phyloP scores from a whole-genome alignment of 2,329 filamentous ascomycete species.

The Botrytis squamosa region DNA sequence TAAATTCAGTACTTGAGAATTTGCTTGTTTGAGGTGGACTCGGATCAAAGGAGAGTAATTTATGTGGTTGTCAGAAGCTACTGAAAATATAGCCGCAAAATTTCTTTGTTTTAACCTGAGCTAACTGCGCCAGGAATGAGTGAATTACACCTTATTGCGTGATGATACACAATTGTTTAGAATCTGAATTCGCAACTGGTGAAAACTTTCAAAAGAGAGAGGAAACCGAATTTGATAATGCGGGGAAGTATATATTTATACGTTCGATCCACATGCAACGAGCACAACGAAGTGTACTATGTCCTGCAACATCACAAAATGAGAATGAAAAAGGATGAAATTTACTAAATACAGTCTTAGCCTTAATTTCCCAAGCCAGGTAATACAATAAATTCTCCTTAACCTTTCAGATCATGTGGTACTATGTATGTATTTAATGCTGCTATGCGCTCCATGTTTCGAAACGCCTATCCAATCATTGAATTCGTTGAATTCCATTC shows the following conservation, averaged over 20 bases:
- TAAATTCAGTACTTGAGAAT: not conserved
- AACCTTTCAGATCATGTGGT: conserved; percentile 14
- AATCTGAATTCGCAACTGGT: not conserved
- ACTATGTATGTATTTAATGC: not conserved
- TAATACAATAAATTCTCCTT: conserved; percentile 3
- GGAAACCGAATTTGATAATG: conserved; percentile 2
- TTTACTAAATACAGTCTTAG: not conserved
- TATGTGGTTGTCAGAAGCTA: not conserved
- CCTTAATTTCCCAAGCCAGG: not conserved
- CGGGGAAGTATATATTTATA: conserved; percentile 13
- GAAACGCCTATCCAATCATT: not conserved
- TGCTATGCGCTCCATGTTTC: not conserved
- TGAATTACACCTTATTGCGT: conserved; percentile 18
- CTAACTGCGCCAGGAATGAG: not conserved
- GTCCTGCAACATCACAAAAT: conserved; percentile 11
- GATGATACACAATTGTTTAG: not conserved
- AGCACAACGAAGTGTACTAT: not conserved
- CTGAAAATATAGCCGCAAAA: not conserved
- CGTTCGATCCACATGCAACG: not conserved
- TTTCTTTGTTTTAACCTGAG: not conserved
- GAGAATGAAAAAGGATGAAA: not conserved
- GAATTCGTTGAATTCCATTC: not conserved
- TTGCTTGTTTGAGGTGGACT: not conserved
- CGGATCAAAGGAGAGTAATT: not conserved
- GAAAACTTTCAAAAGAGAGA: not conserved